Percentiles rank a stretch among this genome's conserved stretches.
Conservation (phyloP, 2,329 filamentous ascomycete genomes). For the Xylariaceae sp. region DNA sequence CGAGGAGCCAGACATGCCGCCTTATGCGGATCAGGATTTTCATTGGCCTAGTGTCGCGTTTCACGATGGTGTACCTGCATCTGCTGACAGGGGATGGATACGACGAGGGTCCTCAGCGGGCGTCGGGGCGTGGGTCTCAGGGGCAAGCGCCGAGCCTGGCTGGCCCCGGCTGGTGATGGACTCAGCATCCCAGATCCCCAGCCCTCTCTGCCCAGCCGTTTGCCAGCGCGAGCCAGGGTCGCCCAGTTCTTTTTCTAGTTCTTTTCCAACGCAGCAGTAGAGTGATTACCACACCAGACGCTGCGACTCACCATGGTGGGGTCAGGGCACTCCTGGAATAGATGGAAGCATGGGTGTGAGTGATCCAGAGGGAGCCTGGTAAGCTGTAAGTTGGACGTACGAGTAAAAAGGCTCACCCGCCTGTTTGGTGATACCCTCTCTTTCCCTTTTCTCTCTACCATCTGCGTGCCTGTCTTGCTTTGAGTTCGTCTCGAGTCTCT, state of each 20-base stretch:
- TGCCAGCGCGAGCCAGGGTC: too few relatives aligned
- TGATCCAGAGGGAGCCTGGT: slow-evolving; percentile 3
- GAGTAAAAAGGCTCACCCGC: slow-evolving; percentile 22
- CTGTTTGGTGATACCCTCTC: slow-evolving; percentile 19
- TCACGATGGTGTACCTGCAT: slow-evolving; percentile 35
- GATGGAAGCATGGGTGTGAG: slow-evolving; percentile 14
- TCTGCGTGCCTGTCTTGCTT: slow-evolving; percentile 29
- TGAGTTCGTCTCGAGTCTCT: slow-evolving; percentile 34
- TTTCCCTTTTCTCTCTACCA: slow-evolving; percentile 24
- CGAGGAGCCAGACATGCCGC: background rate
- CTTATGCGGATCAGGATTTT: background rate
- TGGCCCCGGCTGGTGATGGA: slow-evolving; percentile 1
- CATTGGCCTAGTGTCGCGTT: slow-evolving; percentile 27
- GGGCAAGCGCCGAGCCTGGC: slow-evolving; percentile 21
- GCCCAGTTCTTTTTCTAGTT: background rate
- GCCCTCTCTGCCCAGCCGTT: background rate
- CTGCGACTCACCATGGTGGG: slow-evolving; percentile 11
- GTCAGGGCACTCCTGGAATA: slow-evolving; percentile 21
- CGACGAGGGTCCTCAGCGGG: slow-evolving; percentile 1
- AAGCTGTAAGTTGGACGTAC: slow-evolving; percentile 4
- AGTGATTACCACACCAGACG: slow-evolving; percentile 1
- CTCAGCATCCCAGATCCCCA: background rate
- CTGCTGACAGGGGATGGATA: slow-evolving; percentile 17
- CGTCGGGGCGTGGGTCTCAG: slow-evolving; percentile 25
- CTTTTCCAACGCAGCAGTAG: slow-evolving; percentile 6